Evolutionary conservation across 73 alveolate species (phyloP), one percentile per base, ranked within the genome.

Genomic region (Paramecium primaurelia): DNA sequence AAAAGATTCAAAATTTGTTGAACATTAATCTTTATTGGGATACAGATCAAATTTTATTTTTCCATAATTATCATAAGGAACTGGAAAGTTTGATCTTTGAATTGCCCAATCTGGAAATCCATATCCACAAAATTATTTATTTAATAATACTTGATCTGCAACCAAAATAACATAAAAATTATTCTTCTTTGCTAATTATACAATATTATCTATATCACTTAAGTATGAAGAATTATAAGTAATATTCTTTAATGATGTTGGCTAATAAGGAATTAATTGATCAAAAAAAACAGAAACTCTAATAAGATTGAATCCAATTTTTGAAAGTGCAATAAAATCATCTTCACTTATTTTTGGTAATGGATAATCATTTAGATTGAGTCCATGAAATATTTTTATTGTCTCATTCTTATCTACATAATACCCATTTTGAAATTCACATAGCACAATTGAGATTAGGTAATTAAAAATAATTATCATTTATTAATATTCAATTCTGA

Each of bases 41-140:
- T 64, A 64, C 26, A 32, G 42, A 64, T 64, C 47, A 12, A 34
- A 64, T 64, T 64, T 54, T 16, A 54, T n/a, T 54, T 64, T 64
- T 2, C 42, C 42, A 25, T 20, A 3, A 64, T 64, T 64, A 32
- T 64, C 47, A 32, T 28, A 64, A 64, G 84, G 84, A 64, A 32
- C 11, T 12, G 84, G 84, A 64, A 64, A 64, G 20, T 28, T 32
- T 12, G 16, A 28, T 28, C 47, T 64, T 34, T 64, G 12, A 28
- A 64, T 34, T 6, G 84, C 84, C 84, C 84, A 64, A 64, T 64
- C 84, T 32, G 84, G 84, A 64, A 64, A 64, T 26, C 84, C 84
- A 64, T 64, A 64, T 11, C 84, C 84, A 64, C 84, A 64, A 28
- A 64, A 64, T 64, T 64, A 12, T 26, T 26, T 32, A 32, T 12